Evolutionary conservation across 768 basidiomycete genomes (phyloP).

Genomic region (Pisolithus orientalis): DNA sequence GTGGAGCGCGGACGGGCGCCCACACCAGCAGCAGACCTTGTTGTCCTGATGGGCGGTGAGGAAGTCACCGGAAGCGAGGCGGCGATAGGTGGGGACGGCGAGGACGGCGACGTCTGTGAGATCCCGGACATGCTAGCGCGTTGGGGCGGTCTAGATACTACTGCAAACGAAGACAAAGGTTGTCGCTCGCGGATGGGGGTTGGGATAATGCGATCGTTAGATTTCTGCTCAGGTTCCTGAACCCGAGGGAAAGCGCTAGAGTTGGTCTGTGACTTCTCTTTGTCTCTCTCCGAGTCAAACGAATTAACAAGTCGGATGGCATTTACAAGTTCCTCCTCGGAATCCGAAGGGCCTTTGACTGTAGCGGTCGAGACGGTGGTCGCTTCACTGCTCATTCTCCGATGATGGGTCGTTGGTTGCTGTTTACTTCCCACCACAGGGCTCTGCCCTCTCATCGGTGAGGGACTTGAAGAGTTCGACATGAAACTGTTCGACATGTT

Average conservation of each 20-base stretch:
- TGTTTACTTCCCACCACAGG: neutral
- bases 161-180: constrained; percentile 53
- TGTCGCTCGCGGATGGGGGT: constrained; percentile 54
- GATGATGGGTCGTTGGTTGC: constrained; percentile 6
- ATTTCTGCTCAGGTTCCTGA: neutral
- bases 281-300: constrained; percentile 19
- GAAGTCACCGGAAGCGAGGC: constrained; percentile 2
- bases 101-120: constrained; percentile 2
- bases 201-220: constrained; percentile 32
- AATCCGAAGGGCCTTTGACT: constrained; percentile 6
- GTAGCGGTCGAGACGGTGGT: neutral
- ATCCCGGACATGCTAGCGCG: constrained; percentile 21
- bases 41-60: neutral
- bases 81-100: constrained; percentile 2
- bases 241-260: neutral
- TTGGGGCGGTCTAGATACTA: constrained; percentile 51
- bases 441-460: constrained; percentile 4
- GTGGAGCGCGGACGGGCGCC: constrained; percentile 9
- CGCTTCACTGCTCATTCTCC: constrained; percentile 13
- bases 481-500: constrained; percentile 13
- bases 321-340: constrained; percentile 25
- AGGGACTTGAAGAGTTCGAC: constrained; percentile 7
- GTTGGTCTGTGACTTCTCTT: neutral
- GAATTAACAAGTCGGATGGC: constrained; percentile 26
- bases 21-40: constrained; percentile 9